These are phyloP conservation scores for Globisporangium lucens DNA, from an alignment of 352 stramenopile genomes.

Conservation along the genomic window DNA sequence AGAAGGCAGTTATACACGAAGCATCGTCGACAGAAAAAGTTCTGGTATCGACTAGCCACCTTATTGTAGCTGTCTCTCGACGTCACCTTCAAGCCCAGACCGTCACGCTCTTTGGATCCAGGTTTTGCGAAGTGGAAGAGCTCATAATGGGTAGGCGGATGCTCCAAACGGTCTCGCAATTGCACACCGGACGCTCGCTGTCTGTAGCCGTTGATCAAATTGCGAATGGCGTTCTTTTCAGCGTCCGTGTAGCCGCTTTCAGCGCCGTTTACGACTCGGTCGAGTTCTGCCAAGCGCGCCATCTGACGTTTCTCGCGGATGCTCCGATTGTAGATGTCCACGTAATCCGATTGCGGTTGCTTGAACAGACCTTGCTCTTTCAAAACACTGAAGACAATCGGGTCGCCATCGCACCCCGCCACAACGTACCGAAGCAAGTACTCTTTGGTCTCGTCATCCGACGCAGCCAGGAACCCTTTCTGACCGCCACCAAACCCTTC, in stretches of 20 bases:
- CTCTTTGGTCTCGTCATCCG: conserved; percentile 68
- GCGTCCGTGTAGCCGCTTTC: background rate
- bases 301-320: conserved; percentile 22
- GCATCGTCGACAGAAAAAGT: conserved; percentile 76
- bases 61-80: conserved; percentile 11
- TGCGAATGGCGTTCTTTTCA: conserved; percentile 5
- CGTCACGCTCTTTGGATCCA: background rate
- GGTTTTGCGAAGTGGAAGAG: conserved; percentile 25
- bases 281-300: conserved; percentile 19
- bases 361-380: conserved; percentile 38
- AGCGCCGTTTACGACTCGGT: conserved; percentile 7
- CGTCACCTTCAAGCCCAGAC: conserved; percentile 12
- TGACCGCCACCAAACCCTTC: conserved; percentile 27
- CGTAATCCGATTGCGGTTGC: conserved; percentile 65
- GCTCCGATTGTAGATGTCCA: conserved; percentile 32
- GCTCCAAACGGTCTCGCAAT: conserved; percentile 30
- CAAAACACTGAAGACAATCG: conserved; percentile 46
- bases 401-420: conserved; percentile 24
- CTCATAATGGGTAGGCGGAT: conserved; percentile 24
- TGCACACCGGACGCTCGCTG: conserved; percentile 11
- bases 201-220: conserved; percentile 4
- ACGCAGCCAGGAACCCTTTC: conserved; percentile 41
- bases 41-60: conserved; percentile 38
- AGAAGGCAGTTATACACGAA: conserved; percentile 72
- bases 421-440: conserved; percentile 65